Conservation (phyloP, 1,139 yeast genomes). For the Taphrina confusa region DNA sequence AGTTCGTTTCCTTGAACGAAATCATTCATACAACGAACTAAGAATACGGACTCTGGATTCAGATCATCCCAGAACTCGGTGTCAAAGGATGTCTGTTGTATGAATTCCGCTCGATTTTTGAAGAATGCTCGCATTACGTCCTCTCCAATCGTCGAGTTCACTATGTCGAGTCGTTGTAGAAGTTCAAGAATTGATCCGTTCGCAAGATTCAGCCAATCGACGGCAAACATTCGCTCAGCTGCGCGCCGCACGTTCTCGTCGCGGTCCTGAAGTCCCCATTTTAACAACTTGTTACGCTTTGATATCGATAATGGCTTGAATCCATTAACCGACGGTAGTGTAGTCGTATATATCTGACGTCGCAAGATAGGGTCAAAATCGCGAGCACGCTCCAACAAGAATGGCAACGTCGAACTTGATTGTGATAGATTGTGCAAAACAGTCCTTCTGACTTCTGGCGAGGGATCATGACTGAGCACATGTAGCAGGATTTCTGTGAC, state of each 20-base stretch:
- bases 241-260: constrained; percentile 72
- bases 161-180: constrained; percentile 68
- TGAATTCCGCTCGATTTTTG: constrained; percentile 61
- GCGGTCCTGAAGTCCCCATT: constrained; percentile 87
- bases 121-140: constrained; percentile 66
- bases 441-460: constrained; percentile 86
- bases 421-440: constrained; percentile 71
- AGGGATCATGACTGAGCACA: constrained; percentile 72
- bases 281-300: constrained; percentile 66
- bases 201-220: constrained; percentile 69
- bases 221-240: constrained; percentile 68
- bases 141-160: constrained; percentile 65
- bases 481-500: constrained; percentile 53
- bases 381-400: constrained; percentile 75
- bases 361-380: constrained; percentile 74
- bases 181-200: constrained; percentile 72
- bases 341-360: constrained; percentile 67
- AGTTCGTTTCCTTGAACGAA: constrained; percentile 59
- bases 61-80: constrained; percentile 64
- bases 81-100: constrained; percentile 60
- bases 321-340: constrained; percentile 68
- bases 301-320: constrained; percentile 61
- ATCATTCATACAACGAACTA: constrained; percentile 66
- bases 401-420: constrained; percentile 57
- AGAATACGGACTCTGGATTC: constrained; percentile 72